Conservation (phyloP, 176 grass and related monocot genomes). For the Tillandsia leiboldiana region DNA sequence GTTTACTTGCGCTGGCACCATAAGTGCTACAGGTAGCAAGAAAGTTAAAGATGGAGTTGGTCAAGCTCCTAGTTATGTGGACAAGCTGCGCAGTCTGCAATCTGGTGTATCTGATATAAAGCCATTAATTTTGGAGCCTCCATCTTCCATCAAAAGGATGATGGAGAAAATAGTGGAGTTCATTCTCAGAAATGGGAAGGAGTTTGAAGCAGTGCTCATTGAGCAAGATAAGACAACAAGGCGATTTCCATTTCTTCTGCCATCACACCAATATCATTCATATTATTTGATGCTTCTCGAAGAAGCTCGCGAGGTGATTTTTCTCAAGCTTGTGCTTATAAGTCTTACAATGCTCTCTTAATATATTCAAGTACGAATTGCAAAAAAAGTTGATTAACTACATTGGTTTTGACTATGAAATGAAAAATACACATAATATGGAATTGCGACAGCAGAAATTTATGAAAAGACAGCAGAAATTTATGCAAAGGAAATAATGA, state of each 20-base stretch:
- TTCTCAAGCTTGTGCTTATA: background rate
- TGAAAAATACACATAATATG: too few relatives aligned
- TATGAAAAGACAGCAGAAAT: too few relatives aligned
- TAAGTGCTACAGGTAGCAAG: constrained; percentile 23
- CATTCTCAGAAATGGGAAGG: constrained; percentile 75
- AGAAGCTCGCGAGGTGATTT: constrained; percentile 67
- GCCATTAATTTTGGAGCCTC: constrained; percentile 68
- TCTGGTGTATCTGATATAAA: constrained; percentile 36
- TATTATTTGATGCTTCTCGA: constrained; percentile 79
- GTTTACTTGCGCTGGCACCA: constrained; percentile 11
- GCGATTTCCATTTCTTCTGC: constrained; percentile 80
- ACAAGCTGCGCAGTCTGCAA: constrained; percentile 19
- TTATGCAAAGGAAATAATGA: too few relatives aligned
- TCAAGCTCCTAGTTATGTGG: background rate
- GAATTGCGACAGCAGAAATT: too few relatives aligned
- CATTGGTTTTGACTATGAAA: too few relatives aligned
- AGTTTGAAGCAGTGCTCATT: constrained; percentile 81
- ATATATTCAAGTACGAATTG: background rate
- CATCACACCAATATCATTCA: constrained; percentile 65
- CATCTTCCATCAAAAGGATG: constrained; percentile 60
- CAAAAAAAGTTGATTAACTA: too few relatives aligned
- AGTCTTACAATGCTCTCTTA: background rate
- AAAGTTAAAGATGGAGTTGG: constrained; percentile 28
- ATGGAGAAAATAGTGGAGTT: constrained; percentile 98
- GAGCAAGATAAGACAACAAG: constrained; percentile 71